A percentile compares a stretch with the other conserved stretches of the same genome.
Conservation (phyloP, 2,329 filamentous ascomycete genomes). For the Chaetomium olivaceum region DNA sequence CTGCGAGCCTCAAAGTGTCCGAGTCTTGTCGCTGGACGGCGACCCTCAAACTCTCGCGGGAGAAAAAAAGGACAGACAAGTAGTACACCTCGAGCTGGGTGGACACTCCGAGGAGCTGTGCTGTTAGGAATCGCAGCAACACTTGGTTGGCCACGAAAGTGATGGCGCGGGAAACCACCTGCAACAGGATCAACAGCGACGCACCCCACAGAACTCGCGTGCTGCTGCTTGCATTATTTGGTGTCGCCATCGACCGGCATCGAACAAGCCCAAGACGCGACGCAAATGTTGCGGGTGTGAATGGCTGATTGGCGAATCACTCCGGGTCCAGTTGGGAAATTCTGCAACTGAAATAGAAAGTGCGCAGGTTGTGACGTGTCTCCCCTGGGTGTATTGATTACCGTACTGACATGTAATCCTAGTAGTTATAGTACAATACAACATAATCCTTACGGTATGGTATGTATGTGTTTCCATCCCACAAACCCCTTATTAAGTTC, state of each 20-base stretch:
- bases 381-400: not conserved
- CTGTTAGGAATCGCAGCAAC: constrained; percentile 83
- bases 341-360: not conserved
- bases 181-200: constrained; percentile 82
- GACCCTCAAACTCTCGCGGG: constrained; percentile 86
- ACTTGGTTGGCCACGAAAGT: constrained; percentile 93
- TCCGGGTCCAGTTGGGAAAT: not conserved
- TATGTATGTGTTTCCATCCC: too few relatives aligned
- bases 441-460: too few relatives aligned
- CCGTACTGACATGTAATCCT: too few relatives aligned
- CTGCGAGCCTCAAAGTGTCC: constrained; percentile 39
- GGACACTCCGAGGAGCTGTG: constrained; percentile 78
- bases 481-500: too few relatives aligned
- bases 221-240: constrained; percentile 16
- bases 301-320: not conserved
- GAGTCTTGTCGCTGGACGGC: constrained; percentile 76
- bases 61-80: constrained; percentile 90
- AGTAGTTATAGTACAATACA: too few relatives aligned
- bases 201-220: constrained; percentile 63
- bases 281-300: not conserved
- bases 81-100: constrained; percentile 93
- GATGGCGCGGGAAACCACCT: constrained; percentile 80
- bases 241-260: constrained; percentile 5
- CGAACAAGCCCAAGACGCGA: not conserved
- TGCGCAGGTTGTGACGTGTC: not conserved